Evolutionary conservation across 176 grass and related monocot genomes (phyloP), one percentile per base, ranked within the genome.

Genomic region (Musa beccarii): DNA sequence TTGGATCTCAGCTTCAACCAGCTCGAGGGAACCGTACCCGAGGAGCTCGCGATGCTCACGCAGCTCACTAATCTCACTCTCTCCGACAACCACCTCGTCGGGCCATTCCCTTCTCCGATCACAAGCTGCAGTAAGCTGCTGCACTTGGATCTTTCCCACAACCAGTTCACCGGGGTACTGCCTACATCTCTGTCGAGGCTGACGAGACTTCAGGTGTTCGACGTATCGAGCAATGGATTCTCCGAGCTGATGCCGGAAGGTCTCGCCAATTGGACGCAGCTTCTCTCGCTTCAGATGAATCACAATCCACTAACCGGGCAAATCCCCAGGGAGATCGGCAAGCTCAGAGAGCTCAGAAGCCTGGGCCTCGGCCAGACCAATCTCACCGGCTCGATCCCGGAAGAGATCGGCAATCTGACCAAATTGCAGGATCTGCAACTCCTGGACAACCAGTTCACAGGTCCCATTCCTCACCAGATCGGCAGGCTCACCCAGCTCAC

Each of bases 391-490:
- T 2, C 11, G 19, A 80, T 90, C 72, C 88, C 84, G 23, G 2
- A 62, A 63, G 57, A 59, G 57, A 80, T 90, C 0, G 76, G 88
- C 29, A 52, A 52, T 54, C 34, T 82, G 43, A 34, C 21, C n/a
- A 75, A 68, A 49, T 72, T 84, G 69, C 22, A 71, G 53, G 65
- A 77, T 51, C 63, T 90, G 63, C 52, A 81, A 63, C 59, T 86
- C 3, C 43, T 25, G 7, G 59, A 69, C 9, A 84, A 81, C 81
- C 76, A 49, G 22, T 62, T 89, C 71, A 71, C 54, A 28, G 69
- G 83, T 13, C 24, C 12, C 12, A 90, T 90, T 59, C 84, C 88
- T 63, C 34, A 49, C 0, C 9, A 21, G 19, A 82, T 79, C 20
- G 52, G 77, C 13, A 68, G 25, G 21, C 57, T 85, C 17, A 75